Evolutionary conservation across 352 stramenopile species (phyloP).

Genomic region (Lagenidium giganteum): DNA sequence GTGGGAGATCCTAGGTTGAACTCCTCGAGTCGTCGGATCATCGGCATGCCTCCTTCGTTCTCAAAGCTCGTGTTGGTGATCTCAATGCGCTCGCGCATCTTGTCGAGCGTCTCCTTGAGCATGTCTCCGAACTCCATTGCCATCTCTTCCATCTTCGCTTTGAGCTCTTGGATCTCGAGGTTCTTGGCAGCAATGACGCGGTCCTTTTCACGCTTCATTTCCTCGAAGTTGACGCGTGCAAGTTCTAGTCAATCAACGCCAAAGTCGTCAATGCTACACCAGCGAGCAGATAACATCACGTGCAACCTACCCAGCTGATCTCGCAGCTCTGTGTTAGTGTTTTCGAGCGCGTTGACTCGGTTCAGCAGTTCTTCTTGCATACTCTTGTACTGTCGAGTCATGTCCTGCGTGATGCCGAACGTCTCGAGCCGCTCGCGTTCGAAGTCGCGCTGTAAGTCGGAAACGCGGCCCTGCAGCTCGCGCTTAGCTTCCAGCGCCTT

Average conservation of each 20-base stretch:
- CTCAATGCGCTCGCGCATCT: slow-evolving; percentile 94
- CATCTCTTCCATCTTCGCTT: slow-evolving; percentile 95
- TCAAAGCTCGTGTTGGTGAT: slow-evolving; percentile 90
- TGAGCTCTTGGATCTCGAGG: slow-evolving; percentile 85
- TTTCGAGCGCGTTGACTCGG: slow-evolving; percentile 84
- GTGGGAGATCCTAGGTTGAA: slow-evolving; percentile 73
- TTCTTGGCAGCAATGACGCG: slow-evolving; percentile 86
- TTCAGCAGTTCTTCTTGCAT: slow-evolving; percentile 93
- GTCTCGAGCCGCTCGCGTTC: slow-evolving; percentile 83
- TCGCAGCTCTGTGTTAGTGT: slow-evolving; percentile 88
- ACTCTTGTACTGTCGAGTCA: slow-evolving; percentile 96
- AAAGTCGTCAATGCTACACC: background rate
- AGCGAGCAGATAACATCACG: background rate
- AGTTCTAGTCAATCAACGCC: slow-evolving; percentile 39
- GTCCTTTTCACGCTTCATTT: slow-evolving; percentile 91
- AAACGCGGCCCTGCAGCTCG: slow-evolving; percentile 77
- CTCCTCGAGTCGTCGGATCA: slow-evolving; percentile 83
- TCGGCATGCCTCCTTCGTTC: slow-evolving; percentile 58
- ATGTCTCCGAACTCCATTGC: slow-evolving; percentile 92
- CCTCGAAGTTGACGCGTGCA: slow-evolving; percentile 79
- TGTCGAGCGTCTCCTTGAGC: slow-evolving; percentile 93
- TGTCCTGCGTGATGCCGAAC: slow-evolving; percentile 92
- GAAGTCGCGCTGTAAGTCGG: slow-evolving; percentile 82
- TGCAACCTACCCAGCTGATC: slow-evolving; percentile 78
- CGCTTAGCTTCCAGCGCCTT: slow-evolving; percentile 88